Evolutionary conservation across 2,329 filamentous ascomycete genomes (phyloP), one percentile per base, ranked within the genome.

Genomic region (Chalaropsis thielavioides): DNA sequence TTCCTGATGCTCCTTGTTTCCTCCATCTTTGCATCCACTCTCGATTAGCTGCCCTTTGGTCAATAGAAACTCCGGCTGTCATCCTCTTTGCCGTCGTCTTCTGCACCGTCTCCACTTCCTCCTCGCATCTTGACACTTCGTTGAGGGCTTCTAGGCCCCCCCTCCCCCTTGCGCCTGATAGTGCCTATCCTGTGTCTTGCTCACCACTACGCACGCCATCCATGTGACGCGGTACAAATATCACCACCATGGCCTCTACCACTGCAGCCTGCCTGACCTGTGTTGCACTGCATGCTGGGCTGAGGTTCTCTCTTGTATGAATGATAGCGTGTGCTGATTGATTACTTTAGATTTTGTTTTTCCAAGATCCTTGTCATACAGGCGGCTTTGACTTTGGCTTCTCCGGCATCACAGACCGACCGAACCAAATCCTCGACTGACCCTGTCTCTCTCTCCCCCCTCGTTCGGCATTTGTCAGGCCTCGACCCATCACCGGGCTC

Each of bases 41-140:
- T 58, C 54, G 54, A 38, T 38, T 58, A 31, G 54, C 15, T 58
- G 54, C 54, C 27, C 27, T 58, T 58, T 38, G 6, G 31, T n/a
- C 54, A 38, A 19, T 58, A 35, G 10, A 58, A 38, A n/a, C 49
- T 19, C n/a, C 15, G n/a, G 35, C 35, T 38, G 5, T 38, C 35
- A 38, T 38, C 35, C 24, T 51, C 19, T 24, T 15, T 51, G 19
- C 22, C 22, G 19, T 51, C 22, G 5, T 19, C n/a, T 58, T 58
- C 7, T 19, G 8, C 31, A 4, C 19, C 27, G 3, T 19, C 13
- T 58, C 54, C 54, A 19, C 27, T 58, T 35, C 54, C 54, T 58
- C 54, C 54, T 58, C 54, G 54, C 54, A 38, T 58, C 27, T 35
- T 58, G 54, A 19, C 54, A 58, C 54, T 38, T 58, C 54, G 35